Conservation (phyloP, 2,329 filamentous ascomycete genomes). For the Sclerotinia spermophila region DNA sequence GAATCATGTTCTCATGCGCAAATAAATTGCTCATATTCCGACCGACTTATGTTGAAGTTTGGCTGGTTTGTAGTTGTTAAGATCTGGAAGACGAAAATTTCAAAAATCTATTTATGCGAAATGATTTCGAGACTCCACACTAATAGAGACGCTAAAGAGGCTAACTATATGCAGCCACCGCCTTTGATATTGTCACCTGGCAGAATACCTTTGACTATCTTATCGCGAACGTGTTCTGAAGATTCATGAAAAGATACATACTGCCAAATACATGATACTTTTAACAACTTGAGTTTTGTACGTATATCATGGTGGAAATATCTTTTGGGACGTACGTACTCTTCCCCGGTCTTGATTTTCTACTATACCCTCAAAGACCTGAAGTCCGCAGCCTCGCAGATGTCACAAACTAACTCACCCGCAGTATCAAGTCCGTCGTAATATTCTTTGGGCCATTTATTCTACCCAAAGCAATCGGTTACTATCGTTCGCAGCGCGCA, state of each 20-base stretch:
- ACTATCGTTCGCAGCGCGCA: constrained; percentile 55
- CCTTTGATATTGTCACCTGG: neutral
- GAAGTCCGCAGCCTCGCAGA: neutral
- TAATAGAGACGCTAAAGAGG: neutral
- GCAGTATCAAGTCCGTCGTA: constrained; percentile 44
- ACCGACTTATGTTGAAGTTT: neutral
- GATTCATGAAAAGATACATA: neutral
- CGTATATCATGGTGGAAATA: constrained; percentile 39
- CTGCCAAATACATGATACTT: neutral
- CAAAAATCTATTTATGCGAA: constrained; percentile 11
- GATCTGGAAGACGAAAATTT: neutral
- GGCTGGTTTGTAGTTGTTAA: neutral
- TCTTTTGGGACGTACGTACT: constrained; percentile 49
- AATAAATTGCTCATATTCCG: neutral
- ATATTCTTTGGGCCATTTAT: constrained; percentile 66
- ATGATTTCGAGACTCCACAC: neutral
- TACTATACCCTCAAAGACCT: constrained; percentile 34
- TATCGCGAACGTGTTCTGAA: constrained; percentile 15
- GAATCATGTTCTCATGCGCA: neutral
- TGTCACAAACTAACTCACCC: constrained; percentile 21
- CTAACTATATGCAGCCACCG: neutral
- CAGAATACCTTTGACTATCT: neutral
- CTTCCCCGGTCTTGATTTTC: constrained; percentile 12
- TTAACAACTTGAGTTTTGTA: neutral
- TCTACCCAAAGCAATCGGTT: constrained; percentile 61